A percentile compares a stretch with the other conserved stretches of the same genome.
Evolutionary conservation across 2,329 filamentous ascomycete genomes (phyloP).

Genomic region (Talaromyces islandicus): DNA sequence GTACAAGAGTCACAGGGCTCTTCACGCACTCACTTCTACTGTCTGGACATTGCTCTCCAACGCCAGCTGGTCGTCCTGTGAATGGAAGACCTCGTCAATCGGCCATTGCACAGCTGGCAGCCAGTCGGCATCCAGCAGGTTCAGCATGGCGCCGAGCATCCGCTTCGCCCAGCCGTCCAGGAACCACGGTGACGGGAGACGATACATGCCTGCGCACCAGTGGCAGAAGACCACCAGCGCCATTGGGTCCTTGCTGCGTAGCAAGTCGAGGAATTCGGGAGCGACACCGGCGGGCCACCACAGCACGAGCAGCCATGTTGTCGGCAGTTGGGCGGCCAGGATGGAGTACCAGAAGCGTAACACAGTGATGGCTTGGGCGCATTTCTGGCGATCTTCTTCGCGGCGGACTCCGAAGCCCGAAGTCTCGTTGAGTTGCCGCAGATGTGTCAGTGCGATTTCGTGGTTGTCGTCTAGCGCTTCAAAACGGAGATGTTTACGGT

Average conservation of each 20-base stretch:
- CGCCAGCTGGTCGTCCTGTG: neutral
- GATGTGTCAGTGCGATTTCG: neutral
- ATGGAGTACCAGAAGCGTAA: constrained; percentile 10
- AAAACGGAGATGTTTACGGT: constrained; percentile 8
- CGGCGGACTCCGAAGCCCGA: neutral
- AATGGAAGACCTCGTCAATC: constrained; percentile 3
- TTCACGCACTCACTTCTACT: neutral
- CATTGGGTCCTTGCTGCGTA: constrained; percentile 7
- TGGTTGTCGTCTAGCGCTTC: constrained; percentile 7
- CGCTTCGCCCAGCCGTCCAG: constrained; percentile 9
- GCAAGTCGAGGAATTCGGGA: constrained; percentile 4
- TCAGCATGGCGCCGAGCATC: constrained; percentile 9
- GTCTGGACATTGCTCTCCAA: neutral
- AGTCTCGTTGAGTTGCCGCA: constrained; percentile 3
- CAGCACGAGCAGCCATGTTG: constrained; percentile 9
- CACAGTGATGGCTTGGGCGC: constrained; percentile 9
- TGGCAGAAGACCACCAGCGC: constrained; percentile 9
- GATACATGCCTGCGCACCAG: constrained; percentile 10
- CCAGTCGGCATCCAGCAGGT: constrained; percentile 7
- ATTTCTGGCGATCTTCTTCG: constrained; percentile 5
- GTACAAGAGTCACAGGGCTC: neutral
- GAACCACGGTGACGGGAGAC: constrained; percentile 5
- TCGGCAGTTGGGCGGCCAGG: constrained; percentile 9
- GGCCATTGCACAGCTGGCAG: constrained; percentile 8
- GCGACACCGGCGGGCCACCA: constrained; percentile 10